Evolutionary conservation across 1,139 yeast species (phyloP), one percentile per base, ranked within the genome.

Genomic region (Candida smagusa): DNA sequence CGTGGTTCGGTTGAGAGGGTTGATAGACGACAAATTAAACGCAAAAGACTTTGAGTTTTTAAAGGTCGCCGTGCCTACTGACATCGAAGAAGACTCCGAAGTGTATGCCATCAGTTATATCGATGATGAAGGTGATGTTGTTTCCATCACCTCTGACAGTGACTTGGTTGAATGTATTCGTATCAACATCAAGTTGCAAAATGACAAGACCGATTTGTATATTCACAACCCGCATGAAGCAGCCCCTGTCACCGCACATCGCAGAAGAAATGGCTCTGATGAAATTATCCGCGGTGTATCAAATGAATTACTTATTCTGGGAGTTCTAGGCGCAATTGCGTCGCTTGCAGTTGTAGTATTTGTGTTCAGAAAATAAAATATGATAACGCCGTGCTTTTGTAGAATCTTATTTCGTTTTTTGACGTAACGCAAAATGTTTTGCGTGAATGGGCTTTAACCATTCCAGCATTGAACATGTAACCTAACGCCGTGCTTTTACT

Each of bases 61-160:
- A 32, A 43, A 45, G 13, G 54, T 59, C 7, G 41, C 48, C 5
- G 42, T 42, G 23, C 41, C 46, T 6, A 24, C 19, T 2, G 41
- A 33, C 3, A 39, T 26, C 2, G 36, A 22, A 6, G 41, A 31
- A 13, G 37, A 23, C 8, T 30, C 31, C 9, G 16, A 13, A 3
- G 61, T 58, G 1, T 84, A 79, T 57, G 89, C 88, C 1, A 74
- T 87, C 35, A 81, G 90, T 44, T 88, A 87, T 50, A 59, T 81
- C 23, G 96, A 88, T 54, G 96, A 88, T 52, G 96, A 88, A 52
- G 86, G 87, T 4, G 96, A 88, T 56, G 63, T 83, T 5, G 87
- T 88, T 19, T 81, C 88, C 2, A 79, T 88, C 30, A 83, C 94
- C 0, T 74, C 87, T 2, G 84, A 83, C 49, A 74, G 73, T 47